A percentile compares a stretch with the other conserved stretches of the same genome.
Evolutionary conservation across 768 basidiomycete genomes (phyloP).

Genomic region (Mycena olivaceomarginata): DNA sequence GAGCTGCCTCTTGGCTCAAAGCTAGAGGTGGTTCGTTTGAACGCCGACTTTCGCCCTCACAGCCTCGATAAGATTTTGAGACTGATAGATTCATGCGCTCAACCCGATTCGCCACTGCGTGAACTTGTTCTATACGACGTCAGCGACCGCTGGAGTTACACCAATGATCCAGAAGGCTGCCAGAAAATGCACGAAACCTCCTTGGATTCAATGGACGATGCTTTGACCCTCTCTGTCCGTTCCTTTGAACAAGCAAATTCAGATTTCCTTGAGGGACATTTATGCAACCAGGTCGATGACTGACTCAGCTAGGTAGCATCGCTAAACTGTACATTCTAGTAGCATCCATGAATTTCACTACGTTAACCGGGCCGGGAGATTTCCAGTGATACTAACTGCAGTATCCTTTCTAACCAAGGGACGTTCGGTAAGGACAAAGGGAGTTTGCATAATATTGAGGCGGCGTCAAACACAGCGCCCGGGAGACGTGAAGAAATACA

Average conservation of each 20-base stretch:
- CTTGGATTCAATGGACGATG: background rate
- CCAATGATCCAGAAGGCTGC: background rate
- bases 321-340: too few species aligned
- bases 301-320: too few species aligned
- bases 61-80: background rate
- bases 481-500: slow-evolving; percentile 23
- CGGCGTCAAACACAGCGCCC: background rate
- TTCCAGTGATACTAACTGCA: too few species aligned
- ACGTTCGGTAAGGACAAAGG: background rate
- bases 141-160: too few species aligned
- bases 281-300: background rate
- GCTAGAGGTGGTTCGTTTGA: background rate
- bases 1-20: background rate
- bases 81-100: background rate
- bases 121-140: background rate
- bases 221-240: background rate
- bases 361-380: too few species aligned
- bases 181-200: background rate
- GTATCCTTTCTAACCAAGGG: too few species aligned
- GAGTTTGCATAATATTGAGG: background rate
- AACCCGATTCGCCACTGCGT: background rate
- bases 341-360: too few species aligned
- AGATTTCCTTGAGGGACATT: background rate
- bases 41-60: too few species aligned
- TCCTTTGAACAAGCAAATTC: background rate